Percentiles rank a stretch among this genome's conserved stretches.
These are phyloP conservation scores for Nepenthes mirabilis DNA, from an alignment of 148 eudicot genomes.

Conservation along the genomic window DNA sequence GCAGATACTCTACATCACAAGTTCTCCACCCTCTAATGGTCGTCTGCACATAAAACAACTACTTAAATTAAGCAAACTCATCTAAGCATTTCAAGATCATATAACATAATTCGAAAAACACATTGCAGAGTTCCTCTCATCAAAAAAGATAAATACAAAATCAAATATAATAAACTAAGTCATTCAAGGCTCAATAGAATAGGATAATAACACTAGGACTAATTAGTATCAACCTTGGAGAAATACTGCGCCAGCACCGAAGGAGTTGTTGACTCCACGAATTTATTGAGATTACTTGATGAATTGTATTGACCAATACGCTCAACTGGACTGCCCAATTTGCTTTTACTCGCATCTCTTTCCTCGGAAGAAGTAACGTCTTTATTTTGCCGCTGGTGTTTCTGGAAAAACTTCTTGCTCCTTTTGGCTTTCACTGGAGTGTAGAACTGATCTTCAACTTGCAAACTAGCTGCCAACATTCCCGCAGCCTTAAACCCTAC, in stretches of 20 bases:
- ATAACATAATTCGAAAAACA: neutral
- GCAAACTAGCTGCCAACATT: neutral
- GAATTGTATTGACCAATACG: neutral
- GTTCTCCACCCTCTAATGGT: conserved; percentile 4
- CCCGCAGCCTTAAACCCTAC: neutral
- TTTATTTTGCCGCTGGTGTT: neutral
- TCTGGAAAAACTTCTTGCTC: neutral
- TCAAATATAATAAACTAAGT: neutral
- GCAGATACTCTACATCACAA: conserved; percentile 3
- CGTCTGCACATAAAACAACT: conserved; percentile 1
- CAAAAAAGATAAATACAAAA: neutral
- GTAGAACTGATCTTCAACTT: neutral
- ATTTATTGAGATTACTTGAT: conserved; percentile 3
- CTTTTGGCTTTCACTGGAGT: neutral
- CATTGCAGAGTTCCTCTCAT: neutral
- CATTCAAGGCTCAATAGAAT: neutral
- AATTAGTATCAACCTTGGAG: conserved; percentile 8
- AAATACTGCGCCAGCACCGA: conserved; percentile 2
- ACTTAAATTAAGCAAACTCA: neutral
- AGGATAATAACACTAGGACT: neutral
- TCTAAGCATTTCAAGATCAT: neutral
- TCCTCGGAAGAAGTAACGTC: neutral
- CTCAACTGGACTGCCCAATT: neutral
- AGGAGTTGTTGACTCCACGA: conserved; percentile 6
- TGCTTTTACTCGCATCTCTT: neutral